Percentiles rank a stretch among this genome's conserved stretches.
phyloP scores from a whole-genome alignment of 345 rosid species.

The Reutealis trisperma region DNA sequence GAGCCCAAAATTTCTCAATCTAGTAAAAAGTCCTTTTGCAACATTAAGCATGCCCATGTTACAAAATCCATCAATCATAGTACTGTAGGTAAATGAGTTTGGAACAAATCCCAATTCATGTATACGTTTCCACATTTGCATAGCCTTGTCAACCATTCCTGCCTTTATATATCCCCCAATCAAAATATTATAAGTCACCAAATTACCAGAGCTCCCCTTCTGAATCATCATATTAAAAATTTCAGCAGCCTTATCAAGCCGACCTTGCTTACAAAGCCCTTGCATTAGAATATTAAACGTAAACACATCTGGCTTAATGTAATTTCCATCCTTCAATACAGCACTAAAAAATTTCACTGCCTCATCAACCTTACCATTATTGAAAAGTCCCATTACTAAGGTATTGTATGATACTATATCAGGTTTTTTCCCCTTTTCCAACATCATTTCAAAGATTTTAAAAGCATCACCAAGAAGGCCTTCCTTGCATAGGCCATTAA shows the following conservation, averaged over 20 bases:
- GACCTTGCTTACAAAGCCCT: constrained; percentile 55
- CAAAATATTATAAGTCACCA: constrained; percentile 48
- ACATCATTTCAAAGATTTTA: constrained; percentile 51
- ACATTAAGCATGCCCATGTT: constrained; percentile 50
- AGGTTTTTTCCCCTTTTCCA: constrained; percentile 54
- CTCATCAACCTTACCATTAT: constrained; percentile 51
- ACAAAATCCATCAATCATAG: constrained; percentile 57
- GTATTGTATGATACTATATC: constrained; percentile 56
- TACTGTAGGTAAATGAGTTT: constrained; percentile 43
- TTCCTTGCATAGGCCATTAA: constrained; percentile 59
- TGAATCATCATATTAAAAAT: constrained; percentile 46
- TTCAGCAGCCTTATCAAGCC: constrained; percentile 47
- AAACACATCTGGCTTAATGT: constrained; percentile 45
- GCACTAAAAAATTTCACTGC: constrained; percentile 49
- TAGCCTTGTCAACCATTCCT: constrained; percentile 47
- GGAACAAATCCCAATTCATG: constrained; percentile 45
- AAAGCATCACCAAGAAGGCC: constrained; percentile 53
- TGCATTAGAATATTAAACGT: constrained; percentile 55
- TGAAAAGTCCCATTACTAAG: constrained; percentile 54
- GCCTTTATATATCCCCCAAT: constrained; percentile 48
- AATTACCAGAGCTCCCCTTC: constrained; percentile 45
- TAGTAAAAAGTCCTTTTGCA: constrained; percentile 60
- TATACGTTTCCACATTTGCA: constrained; percentile 59
- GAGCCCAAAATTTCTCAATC: constrained; percentile 43
- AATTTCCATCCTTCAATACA: constrained; percentile 38